Base-by-base conservation (phyloP, 2,329 filamentous ascomycete species). In the Talaromyces islandicus region DNA sequence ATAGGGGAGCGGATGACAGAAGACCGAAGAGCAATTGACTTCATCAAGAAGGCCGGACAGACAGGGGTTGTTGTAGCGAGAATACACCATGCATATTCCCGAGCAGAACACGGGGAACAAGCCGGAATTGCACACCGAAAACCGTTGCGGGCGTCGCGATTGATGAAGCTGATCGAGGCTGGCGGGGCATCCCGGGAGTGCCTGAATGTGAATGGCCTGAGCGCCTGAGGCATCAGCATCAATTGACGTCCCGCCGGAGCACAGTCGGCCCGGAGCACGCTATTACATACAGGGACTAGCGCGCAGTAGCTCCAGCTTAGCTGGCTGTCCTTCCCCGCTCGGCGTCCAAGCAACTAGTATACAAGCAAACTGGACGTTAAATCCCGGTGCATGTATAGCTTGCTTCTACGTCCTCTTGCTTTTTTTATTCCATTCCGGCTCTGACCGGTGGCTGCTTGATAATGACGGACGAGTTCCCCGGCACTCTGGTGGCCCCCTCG, bases 401-500 rank as follows among this genome's bases (percentile, higher is more conserved):
- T 46, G 17, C 9, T 46, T 19, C 43, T 46, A 21, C 43, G 9
- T 11, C 9, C 21, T 46, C 43, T 24, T 19, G 19, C 14, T 7
- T 7, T 11, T 19, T 19, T 12, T 7, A 52, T 19, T 29, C 48
- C 27, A 19, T 38, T n/a, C 27, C 24, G 17, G 48, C 48, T 52
- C 25, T 11, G 24, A 29, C 21, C 21, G 24, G 24, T 11, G 25
- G 3, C 24, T 17, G 7, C 14, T 21, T 29, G 14, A 30, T 14
- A 7, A 77, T 77, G 75, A 67, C 73, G 43, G 69, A 72, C 54
- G 68, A 72, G 11, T 74, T 76, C 64, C 70, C 72, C 52, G 68
- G 66, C 25, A 64, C 70, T 59, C 63, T 74, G 43, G 67, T 68
- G 32, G 81, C 78, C 38, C 84, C 83, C 38, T 83, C 82, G 12